Percentiles rank a stretch among this genome's conserved stretches.
Evolutionary conservation across 176 grass and related monocot species (phyloP).

Genomic region (Hordeum marinum): DNA sequence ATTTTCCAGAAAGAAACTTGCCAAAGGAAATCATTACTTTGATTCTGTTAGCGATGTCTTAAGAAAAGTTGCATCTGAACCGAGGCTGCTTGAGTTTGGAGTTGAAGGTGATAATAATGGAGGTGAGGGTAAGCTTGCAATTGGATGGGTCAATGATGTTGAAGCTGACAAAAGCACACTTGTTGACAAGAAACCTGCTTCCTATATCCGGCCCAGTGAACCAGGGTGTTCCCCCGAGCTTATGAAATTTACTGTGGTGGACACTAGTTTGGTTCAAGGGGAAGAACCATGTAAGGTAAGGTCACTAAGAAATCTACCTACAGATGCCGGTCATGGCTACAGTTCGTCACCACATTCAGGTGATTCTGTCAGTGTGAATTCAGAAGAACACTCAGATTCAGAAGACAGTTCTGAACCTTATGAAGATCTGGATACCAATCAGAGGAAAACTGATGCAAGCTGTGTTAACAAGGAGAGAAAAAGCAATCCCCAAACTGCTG

Average conservation of each 20-base stretch:
- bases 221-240: conserved; percentile 48
- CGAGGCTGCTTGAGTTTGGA: conserved; percentile 60
- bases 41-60: conserved; percentile 95
- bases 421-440: conserved; percentile 26
- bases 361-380: conserved; percentile 47
- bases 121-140: conserved; percentile 44
- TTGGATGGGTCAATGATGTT: conserved; percentile 37
- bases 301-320: conserved; percentile 67
- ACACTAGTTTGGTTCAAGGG: conserved; percentile 76
- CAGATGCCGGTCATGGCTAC: conserved; percentile 45
- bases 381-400: conserved; percentile 41
- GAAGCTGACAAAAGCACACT: conserved; percentile 38
- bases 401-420: conserved; percentile 38
- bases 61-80: conserved; percentile 87
- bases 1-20: conserved; percentile 74
- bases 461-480: conserved; percentile 23
- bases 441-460: conserved; percentile 21
- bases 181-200: conserved; percentile 33
- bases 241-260: conserved; percentile 96
- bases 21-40: conserved; percentile 97
- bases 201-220: conserved; percentile 40
- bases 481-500: conserved; percentile 4
- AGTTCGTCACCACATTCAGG: conserved; percentile 30
- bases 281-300: conserved; percentile 81
- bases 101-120: conserved; percentile 35